A percentile compares a stretch with the other conserved stretches of the same genome.
Conservation (phyloP, 1,139 yeast species). For the Sugiyamaella neomexicana region DNA sequence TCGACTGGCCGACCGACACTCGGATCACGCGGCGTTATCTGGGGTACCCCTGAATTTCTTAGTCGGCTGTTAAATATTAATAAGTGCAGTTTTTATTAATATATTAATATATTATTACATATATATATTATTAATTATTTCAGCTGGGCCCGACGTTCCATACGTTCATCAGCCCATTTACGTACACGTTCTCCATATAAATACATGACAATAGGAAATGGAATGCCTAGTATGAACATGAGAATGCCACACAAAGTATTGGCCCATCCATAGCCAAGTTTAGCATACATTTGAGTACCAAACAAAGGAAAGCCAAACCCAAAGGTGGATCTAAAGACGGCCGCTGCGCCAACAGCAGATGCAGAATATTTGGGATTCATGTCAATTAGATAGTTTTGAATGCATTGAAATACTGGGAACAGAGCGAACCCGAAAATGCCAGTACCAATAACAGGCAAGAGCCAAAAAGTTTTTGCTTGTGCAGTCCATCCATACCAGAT, state of each 20-base stretch:
- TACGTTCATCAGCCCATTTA: constrained; percentile 55
- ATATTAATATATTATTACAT: no score
- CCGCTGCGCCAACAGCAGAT: constrained; percentile 58
- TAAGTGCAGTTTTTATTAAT: no score
- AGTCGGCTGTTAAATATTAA: no score
- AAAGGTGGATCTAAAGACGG: constrained; percentile 57
- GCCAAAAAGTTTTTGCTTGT: constrained; percentile 49
- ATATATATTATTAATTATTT: neutral
- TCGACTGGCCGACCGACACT: neutral
- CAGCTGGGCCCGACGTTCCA: constrained; percentile 18
- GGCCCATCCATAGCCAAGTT: constrained; percentile 63
- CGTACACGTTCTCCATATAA: constrained; percentile 58
- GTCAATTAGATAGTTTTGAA: constrained; percentile 62
- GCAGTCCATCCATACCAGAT: constrained; percentile 69
- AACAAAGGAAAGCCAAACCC: constrained; percentile 52
- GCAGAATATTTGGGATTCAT: constrained; percentile 68
- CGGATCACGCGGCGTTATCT: neutral
- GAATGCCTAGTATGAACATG: constrained; percentile 57
- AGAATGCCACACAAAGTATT: constrained; percentile 59
- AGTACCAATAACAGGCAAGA: constrained; percentile 58
- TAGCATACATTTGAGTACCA: constrained; percentile 39
- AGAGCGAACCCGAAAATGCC: constrained; percentile 58
- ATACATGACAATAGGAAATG: constrained; percentile 60
- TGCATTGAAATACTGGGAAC: constrained; percentile 58
- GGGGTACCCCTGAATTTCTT: neutral